phyloP scores from a whole-genome alignment of 768 basidiomycete species.

The Nidularia pulvinata region DNA sequence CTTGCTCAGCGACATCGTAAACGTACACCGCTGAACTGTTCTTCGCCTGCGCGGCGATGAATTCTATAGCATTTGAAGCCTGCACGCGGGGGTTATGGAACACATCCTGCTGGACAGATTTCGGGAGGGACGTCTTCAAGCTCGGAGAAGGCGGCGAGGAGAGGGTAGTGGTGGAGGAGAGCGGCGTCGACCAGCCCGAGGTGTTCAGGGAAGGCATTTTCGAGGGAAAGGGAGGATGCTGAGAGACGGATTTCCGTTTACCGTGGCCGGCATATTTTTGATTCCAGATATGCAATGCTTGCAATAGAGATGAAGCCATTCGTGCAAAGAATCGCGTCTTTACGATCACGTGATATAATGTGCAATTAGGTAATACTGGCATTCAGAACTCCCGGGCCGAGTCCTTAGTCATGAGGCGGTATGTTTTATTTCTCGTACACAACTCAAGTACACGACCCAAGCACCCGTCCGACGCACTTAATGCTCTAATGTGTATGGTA shows the following conservation, averaged over 20 bases:
- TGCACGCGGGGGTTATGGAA: constrained; percentile 43
- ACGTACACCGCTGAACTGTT: constrained; percentile 72
- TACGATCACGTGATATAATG: constrained; percentile 11
- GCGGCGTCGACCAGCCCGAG: constrained; percentile 36
- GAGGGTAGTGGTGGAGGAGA: constrained; percentile 37
- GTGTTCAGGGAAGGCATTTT: constrained; percentile 12
- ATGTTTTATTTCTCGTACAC: too few relatives aligned
- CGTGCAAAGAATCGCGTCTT: constrained; percentile 44
- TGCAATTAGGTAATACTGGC: too few relatives aligned
- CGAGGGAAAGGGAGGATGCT: neutral
- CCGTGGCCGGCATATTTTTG: constrained; percentile 11
- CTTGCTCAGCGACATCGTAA: constrained; percentile 83
- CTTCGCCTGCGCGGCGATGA: constrained; percentile 53
- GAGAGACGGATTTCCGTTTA: neutral
- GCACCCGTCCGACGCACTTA: too few relatives aligned
- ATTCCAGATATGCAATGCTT: constrained; percentile 3
- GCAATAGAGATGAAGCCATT: constrained; percentile 19
- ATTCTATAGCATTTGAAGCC: constrained; percentile 70
- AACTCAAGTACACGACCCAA: too few relatives aligned
- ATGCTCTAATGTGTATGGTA: too few relatives aligned
- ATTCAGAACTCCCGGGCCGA: too few relatives aligned
- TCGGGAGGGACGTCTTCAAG: neutral
- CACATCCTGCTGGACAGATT: constrained; percentile 20
- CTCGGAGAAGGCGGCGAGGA: constrained; percentile 10
- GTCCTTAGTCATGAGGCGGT: too few relatives aligned